These are phyloP conservation scores for Ochetophila trinervis DNA, from an alignment of 306 rosid genomes.

Conservation along the genomic window DNA sequence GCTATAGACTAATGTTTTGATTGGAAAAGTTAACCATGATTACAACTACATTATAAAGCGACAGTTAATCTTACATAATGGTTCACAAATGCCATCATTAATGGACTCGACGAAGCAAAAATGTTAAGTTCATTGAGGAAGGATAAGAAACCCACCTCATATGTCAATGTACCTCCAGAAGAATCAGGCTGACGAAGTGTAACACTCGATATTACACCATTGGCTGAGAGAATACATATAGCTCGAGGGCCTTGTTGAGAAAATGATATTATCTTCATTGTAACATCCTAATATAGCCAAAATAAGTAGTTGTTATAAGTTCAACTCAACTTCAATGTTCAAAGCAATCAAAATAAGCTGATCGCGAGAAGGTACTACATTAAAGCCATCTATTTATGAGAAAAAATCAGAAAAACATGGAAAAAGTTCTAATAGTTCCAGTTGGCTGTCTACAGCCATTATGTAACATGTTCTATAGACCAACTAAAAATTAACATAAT, in stretches of 20 bases:
- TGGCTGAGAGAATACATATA: conserved; percentile 86
- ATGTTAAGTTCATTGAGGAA: neutral
- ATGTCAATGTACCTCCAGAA: conserved; percentile 78
- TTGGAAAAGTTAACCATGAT: neutral
- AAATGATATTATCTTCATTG: conserved; percentile 94
- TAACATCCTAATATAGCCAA: conserved; percentile 65
- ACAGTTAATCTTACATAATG: neutral
- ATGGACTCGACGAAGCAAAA: neutral
- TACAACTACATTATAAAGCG: neutral
- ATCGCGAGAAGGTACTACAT: neutral
- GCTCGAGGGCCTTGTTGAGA: conserved; percentile 97
- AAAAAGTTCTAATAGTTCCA: conserved; percentile 11
- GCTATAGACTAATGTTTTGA: too few species aligned
- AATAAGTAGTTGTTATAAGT: conserved; percentile 9
- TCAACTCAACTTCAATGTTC: conserved; percentile 6
- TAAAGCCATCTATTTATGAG: neutral
- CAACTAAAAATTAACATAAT: conserved; percentile 6
- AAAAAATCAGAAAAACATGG: neutral
- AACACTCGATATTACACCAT: conserved; percentile 88
- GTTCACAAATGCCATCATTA: neutral
- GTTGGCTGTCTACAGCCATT: conserved; percentile 7
- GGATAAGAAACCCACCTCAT: conserved; percentile 55
- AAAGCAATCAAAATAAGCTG: conserved; percentile 13
- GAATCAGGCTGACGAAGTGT: conserved; percentile 96
- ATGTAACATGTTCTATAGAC: neutral